Conservation (phyloP, 2,329 filamentous ascomycete species). For the Leptographium galeiforme region DNA sequence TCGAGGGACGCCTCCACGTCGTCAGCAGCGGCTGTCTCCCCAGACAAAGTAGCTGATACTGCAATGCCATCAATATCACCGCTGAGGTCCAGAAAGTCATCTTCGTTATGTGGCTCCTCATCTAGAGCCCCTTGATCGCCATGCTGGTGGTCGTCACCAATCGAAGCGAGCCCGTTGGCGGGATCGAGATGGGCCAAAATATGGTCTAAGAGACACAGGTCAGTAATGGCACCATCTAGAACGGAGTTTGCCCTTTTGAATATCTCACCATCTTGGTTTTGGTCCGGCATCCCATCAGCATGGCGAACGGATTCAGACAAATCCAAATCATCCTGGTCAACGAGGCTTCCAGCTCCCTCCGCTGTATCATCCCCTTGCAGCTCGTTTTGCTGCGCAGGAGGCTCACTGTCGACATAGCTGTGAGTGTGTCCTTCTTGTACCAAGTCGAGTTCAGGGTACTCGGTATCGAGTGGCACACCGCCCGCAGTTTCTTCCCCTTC, state of each 20-base stretch:
- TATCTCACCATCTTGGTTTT: slow-evolving; percentile 4
- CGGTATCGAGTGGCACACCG: slow-evolving; percentile 4
- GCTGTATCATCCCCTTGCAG: neutral
- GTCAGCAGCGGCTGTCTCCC: neutral
- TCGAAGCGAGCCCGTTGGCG: slow-evolving; percentile 2
- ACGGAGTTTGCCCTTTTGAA: neutral
- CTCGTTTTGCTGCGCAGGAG: neutral
- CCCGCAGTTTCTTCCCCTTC: slow-evolving; percentile 6
- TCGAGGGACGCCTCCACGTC: neutral
- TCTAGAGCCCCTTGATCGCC: neutral
- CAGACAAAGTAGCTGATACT: neutral
- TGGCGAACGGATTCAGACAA: slow-evolving; percentile 4
- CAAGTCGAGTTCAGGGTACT: neutral
- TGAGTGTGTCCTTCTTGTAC: neutral
- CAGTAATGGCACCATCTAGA: neutral
- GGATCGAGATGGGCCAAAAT: slow-evolving; percentile 3
- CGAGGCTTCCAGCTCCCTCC: neutral
- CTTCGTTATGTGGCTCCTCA: neutral
- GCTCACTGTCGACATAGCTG: neutral
- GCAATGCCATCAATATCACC: slow-evolving; percentile 2
- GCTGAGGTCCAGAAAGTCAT: slow-evolving; percentile 9
- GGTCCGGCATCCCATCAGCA: neutral
- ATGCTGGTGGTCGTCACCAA: neutral
- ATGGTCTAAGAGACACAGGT: neutral
- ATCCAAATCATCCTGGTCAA: slow-evolving; percentile 5